Evolutionary conservation across 2,329 filamentous ascomycete genomes (phyloP).

Genomic region (Colletotrichum nymphaeae): DNA sequence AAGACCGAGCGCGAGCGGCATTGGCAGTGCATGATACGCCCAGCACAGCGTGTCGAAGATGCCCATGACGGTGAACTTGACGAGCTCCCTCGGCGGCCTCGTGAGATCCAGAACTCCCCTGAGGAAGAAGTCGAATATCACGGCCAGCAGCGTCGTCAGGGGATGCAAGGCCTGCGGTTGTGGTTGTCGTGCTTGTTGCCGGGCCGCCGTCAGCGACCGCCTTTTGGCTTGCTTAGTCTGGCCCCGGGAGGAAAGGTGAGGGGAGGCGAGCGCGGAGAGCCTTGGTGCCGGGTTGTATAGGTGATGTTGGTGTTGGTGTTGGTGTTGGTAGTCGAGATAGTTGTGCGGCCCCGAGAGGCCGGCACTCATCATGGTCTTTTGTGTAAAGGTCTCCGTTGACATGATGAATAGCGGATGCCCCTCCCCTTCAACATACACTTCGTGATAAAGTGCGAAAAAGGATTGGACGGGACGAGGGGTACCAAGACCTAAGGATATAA

Average conservation of each 20-base stretch:
- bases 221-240: constrained; percentile 29
- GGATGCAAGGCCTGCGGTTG: constrained; percentile 24
- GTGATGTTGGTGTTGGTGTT: constrained; percentile 24
- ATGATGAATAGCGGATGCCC: constrained; percentile 12
- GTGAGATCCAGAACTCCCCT: constrained; percentile 30
- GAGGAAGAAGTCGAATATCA: constrained; percentile 28
- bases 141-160: constrained; percentile 19
- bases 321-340: constrained; percentile 23
- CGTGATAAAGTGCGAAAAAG: not conserved
- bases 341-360: constrained; percentile 34
- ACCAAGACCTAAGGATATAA: not conserved
- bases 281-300: constrained; percentile 30
- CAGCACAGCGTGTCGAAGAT: constrained; percentile 26
- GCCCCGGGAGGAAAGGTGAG: constrained; percentile 13
- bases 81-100: constrained; percentile 25
- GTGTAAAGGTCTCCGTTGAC: constrained; percentile 34
- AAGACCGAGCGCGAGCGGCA: constrained; percentile 28
- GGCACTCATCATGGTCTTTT: constrained; percentile 30
- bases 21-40: constrained; percentile 29
- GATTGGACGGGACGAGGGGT: not conserved
- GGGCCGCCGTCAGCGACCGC: constrained; percentile 11
- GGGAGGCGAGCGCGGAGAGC: constrained; percentile 29
- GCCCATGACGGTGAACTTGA: constrained; percentile 17
- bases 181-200: constrained; percentile 21
- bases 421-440: not conserved